Percentiles rank a stretch among this genome's conserved stretches.
phyloP scores from a whole-genome alignment of 495 filamentous ascomycete species.

The Aspergillus incahuasiensis region DNA sequence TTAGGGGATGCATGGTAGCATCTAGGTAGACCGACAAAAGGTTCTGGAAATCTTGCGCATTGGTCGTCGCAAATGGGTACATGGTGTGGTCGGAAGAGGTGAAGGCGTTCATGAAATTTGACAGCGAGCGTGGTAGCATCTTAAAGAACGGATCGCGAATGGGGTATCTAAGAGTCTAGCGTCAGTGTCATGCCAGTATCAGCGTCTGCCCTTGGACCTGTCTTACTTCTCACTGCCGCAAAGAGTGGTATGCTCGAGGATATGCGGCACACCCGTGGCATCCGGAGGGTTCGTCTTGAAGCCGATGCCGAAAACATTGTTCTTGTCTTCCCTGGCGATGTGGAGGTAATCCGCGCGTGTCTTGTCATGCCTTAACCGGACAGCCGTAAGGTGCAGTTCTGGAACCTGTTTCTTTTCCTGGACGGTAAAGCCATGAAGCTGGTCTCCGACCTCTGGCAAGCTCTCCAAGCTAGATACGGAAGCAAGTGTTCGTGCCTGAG shows the following conservation, averaged over 20 bases:
- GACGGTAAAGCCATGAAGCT: constrained; percentile 89
- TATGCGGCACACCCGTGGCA: constrained; percentile 93
- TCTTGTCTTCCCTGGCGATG: constrained; percentile 88
- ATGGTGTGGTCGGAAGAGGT: constrained; percentile 95
- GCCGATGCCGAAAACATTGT: constrained; percentile 98
- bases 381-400: constrained; percentile 85
- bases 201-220: not conserved
- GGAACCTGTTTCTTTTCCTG: constrained; percentile 84
- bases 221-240: constrained; percentile 95
- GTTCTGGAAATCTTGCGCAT: constrained; percentile 89
- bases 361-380: constrained; percentile 85
- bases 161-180: constrained; percentile 61
- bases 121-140: constrained; percentile 94
- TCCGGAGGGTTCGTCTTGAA: constrained; percentile 99
- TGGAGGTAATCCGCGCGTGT: constrained; percentile 95
- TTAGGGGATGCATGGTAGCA: constrained; percentile 81
- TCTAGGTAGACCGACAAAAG: constrained; percentile 95
- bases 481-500: constrained; percentile 46
- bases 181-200: not conserved
- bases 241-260: constrained; percentile 92
- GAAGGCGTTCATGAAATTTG: constrained; percentile 99
- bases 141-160: constrained; percentile 99
- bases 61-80: constrained; percentile 98
- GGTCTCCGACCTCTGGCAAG: constrained; percentile 72
- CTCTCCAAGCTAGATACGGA: constrained; percentile 65